These are phyloP conservation scores for Jasminum sambac DNA, from an alignment of 257 asterid genomes.

Conservation along the genomic window DNA sequence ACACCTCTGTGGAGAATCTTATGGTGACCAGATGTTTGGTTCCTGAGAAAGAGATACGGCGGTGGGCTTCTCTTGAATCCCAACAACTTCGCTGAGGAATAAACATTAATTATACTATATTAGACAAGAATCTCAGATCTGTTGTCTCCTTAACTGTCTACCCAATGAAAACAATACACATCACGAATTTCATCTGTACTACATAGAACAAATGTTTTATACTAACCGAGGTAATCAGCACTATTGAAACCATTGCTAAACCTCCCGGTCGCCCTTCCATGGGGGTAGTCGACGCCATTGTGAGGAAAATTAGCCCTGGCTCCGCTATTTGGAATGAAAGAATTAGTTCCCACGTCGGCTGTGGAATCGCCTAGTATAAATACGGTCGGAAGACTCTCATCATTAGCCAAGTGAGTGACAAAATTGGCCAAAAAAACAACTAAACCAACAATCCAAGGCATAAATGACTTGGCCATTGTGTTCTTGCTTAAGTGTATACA, in stretches of 20 bases:
- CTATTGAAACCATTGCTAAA: conserved; percentile 76
- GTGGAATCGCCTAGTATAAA: conserved; percentile 77
- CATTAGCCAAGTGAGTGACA: conserved; percentile 35
- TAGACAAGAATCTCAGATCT: background rate
- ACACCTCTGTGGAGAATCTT: conserved; percentile 48
- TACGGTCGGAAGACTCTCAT: conserved; percentile 37
- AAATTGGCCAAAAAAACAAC: conserved; percentile 26
- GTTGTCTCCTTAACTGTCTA: background rate
- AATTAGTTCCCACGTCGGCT: conserved; percentile 77
- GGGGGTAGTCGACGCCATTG: conserved; percentile 66
- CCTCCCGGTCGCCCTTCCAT: conserved; percentile 65
- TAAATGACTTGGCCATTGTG: conserved; percentile 31
- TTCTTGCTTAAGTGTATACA: background rate
- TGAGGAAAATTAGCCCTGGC: conserved; percentile 51
- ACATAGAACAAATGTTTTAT: no score
- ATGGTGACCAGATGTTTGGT: conserved; percentile 36
- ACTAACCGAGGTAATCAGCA: conserved; percentile 64
- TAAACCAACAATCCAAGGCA: conserved; percentile 14
- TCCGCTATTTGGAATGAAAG: conserved; percentile 28
- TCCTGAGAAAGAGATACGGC: conserved; percentile 50
- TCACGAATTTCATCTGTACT: no score
- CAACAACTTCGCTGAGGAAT: conserved; percentile 52
- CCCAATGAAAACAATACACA: no score
- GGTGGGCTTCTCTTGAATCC: conserved; percentile 72
- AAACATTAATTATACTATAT: conserved; percentile 3